Evolutionary conservation across 2,329 filamentous ascomycete genomes (phyloP), one percentile per base, ranked within the genome.

Genomic region (Ascochyta clinopodiicola): DNA sequence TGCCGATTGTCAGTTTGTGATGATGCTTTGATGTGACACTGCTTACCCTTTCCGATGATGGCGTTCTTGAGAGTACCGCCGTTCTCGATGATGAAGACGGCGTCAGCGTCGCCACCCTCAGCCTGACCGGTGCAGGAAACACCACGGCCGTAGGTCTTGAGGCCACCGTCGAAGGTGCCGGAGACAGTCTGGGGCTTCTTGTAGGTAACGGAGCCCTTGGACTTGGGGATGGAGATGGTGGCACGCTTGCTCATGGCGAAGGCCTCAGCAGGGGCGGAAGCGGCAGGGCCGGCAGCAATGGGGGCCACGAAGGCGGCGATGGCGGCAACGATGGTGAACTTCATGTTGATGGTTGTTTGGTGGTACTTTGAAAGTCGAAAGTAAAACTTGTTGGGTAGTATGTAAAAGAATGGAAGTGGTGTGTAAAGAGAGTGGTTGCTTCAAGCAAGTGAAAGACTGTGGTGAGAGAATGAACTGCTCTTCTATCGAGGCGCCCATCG

Each of bases 31-130:
- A 6, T 15, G 8, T 13, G 22, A 2, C 8, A 2, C 79, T 77
- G 17, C 36, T 35, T 34, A 46, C 37, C 51, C 44, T 76, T 75
- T 21, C 82, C 82, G 53, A 85, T 84, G 71, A 85, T 84, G 70
- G 79, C 82, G 67, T 84, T 84, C 66, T 78, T 79, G 37, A 85
- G 73, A 21, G 79, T 81, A 27, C 78, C 82, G 27, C 82, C 82
- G 45, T 78, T 73, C 67, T 79, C 75, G 47, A 85, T 73, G 57
- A 81, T 75, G 77, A 84, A 84, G 67, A 84, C 81, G 40, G 82
- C 79, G 46, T 82, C 80, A 0, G 70, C 57, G 52, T 78, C 70
- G 44, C 73, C 78, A 51, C 79, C 79, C 63, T 82, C 80, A 9
- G 63, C 64, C 49, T 82, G 78, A 17, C 70, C 76, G 19, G 66